These are phyloP conservation scores for Fusarium mexicanum DNA, from an alignment of 2,329 filamentous ascomycete genomes.

Conservation along the genomic window DNA sequence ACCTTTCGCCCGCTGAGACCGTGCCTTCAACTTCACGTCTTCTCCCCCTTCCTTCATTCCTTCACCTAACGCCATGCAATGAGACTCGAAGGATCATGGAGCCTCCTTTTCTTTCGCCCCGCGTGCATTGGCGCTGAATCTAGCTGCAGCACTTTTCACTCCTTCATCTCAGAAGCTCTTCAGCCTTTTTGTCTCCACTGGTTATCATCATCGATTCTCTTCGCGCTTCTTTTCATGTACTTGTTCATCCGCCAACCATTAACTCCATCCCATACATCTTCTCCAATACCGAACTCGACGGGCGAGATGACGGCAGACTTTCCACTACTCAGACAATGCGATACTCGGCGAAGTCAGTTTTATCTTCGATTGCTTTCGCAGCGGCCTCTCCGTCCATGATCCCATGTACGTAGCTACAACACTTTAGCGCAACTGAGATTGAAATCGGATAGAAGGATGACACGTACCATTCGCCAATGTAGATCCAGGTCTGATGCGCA, in stretches of 20 bases:
- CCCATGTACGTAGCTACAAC: neutral
- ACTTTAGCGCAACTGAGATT: neutral
- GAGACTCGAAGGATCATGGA: fast-evolving
- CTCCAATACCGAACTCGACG: too few relatives aligned
- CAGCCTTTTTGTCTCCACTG: neutral
- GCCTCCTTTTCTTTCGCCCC: neutral
- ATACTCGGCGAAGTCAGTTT: neutral
- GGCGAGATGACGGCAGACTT: neutral
- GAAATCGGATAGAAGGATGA: too few relatives aligned
- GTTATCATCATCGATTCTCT: neutral
- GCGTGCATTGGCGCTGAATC: neutral
- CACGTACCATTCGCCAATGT: conserved; percentile 12
- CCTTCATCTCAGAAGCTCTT: neutral
- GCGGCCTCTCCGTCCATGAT: neutral
- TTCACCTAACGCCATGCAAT: neutral
- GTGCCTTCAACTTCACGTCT: neutral
- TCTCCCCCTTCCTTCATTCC: neutral
- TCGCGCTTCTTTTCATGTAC: neutral
- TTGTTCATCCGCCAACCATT: too few relatives aligned
- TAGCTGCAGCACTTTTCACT: neutral
- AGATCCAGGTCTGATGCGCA: neutral
- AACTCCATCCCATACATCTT: neutral
- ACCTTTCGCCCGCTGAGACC: neutral
- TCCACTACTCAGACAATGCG: neutral
- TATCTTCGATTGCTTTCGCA: neutral